Evolutionary conservation across 768 basidiomycete genomes (phyloP), one percentile per base, ranked within the genome.

Genomic region (Lactifluus pinguis): DNA sequence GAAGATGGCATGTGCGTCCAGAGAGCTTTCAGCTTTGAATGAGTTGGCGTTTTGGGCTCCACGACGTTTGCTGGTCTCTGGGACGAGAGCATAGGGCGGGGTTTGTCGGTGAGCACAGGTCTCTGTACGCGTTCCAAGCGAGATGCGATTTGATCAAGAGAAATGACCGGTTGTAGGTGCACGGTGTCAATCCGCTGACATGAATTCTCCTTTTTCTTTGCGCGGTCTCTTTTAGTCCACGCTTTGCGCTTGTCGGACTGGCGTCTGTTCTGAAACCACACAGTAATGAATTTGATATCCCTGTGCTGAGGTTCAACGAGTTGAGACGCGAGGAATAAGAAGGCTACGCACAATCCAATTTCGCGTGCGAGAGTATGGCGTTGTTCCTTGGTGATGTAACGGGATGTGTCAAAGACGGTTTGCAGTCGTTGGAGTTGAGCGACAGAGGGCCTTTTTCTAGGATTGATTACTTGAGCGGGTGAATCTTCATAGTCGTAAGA

Each of bases 91-190:
- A 55, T 39, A 3, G 21, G 21, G 19, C 53, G 53, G n/a, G 48
- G 19, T 17, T 48, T 42, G 19, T 36, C 21, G n/a, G 36, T 10
- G 14, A 2, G 30, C 15, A 1, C 25, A 10, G 53, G 32, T 17
- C 6, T 19, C 9, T 54, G 52, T 25, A 44, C 49, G 15, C 68
- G 77, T 66, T 85, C 83, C 6, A 78, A 77, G 29, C 79, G 77
- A 4, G 82, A 79, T 25, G 80, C 83, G 62, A 85, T 72, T 59
- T 75, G 77, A 73, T 86, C 84, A n/a, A 86, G 75, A 30, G 82
- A 82, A 15, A 70, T 57, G 6, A 60, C 61, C 15, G 66, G 50
- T 14, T 45, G 50, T 21, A 50, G 44, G 44, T 36, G 25, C 69
- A 70, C 61, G 66, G 66, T 25, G 30, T 32, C 49, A 10, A 57